phyloP scores from a whole-genome alignment of 202 grass and related monocot genomes.

The Saccharum hybrid region DNA sequence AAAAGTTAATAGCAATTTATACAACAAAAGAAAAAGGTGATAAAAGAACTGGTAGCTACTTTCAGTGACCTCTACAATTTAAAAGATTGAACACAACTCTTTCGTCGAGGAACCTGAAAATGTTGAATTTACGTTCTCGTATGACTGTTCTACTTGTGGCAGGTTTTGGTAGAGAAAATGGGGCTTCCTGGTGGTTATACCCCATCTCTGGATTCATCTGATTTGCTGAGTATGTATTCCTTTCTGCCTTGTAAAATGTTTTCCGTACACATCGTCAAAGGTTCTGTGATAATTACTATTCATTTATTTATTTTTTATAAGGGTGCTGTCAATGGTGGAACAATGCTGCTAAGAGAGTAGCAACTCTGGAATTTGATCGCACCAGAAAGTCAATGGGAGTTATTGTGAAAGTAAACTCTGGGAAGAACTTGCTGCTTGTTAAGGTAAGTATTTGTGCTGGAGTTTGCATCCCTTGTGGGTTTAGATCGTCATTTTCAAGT shows the following conservation, averaged over 20 bases:
- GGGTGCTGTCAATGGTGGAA: conserved; percentile 87
- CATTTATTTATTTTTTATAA: conserved; percentile 51
- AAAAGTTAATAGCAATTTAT: no score
- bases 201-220: conserved; percentile 60
- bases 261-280: not conserved
- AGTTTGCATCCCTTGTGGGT: conserved; percentile 26
- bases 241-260: conserved; percentile 13
- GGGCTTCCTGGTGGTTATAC: conserved; percentile 74
- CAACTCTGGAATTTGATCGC: conserved; percentile 88
- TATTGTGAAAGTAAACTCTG: conserved; percentile 75
- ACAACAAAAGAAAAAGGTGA: no score
- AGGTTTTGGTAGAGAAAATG: conserved; percentile 98
- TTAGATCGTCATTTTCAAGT: not conserved
- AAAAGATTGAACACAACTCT: not conserved
- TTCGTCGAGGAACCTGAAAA: not conserved
- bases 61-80: not conserved
- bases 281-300: conserved; percentile 19
- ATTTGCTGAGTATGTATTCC: conserved; percentile 72
- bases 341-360: conserved; percentile 70
- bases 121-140: conserved; percentile 3
- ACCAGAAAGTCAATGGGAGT: conserved; percentile 94
- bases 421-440: conserved; percentile 84
- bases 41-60: no score
- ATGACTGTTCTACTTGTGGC: conserved; percentile 40
- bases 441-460: conserved; percentile 62